Evolutionary conservation across 2,329 filamentous ascomycete genomes (phyloP).

Genomic region (Kalaharituber pfeilii): DNA sequence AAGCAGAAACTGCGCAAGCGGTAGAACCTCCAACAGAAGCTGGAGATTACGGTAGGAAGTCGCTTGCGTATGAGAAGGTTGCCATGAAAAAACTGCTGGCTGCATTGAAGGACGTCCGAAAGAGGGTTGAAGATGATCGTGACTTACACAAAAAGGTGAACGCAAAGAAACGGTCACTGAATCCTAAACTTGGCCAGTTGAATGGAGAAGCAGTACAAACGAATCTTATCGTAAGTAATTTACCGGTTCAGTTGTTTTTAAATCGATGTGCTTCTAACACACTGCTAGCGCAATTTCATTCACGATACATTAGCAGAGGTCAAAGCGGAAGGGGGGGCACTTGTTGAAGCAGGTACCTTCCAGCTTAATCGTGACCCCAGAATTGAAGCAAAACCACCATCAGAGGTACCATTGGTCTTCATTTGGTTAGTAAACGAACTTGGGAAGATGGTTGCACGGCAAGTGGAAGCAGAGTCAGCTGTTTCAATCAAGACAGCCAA

Average conservation of each 20-base stretch:
- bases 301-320: constrained; percentile 10
- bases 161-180: constrained; percentile 13
- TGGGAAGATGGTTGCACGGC: constrained; percentile 16
- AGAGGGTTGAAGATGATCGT: constrained; percentile 6
- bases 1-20: constrained; percentile 4
- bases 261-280: constrained; percentile 1
- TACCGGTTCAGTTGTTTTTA: not conserved
- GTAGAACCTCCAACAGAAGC: constrained; percentile 14
- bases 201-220: constrained; percentile 17
- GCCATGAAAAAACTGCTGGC: constrained; percentile 13
- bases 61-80: constrained; percentile 5
- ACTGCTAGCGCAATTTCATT: constrained; percentile 15
- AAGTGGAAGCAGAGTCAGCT: constrained; percentile 36
- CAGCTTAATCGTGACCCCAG: constrained; percentile 9
- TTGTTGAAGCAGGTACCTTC: constrained; percentile 10
- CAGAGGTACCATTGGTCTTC: constrained; percentile 14
- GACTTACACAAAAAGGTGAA: constrained; percentile 13
- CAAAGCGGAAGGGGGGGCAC: constrained; percentile 8
- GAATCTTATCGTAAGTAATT: constrained; percentile 12
- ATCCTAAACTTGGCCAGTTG: constrained; percentile 18
- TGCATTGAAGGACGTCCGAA: constrained; percentile 14
- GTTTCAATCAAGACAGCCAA: constrained; percentile 51
- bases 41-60: constrained; percentile 11
- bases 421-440: constrained; percentile 18
- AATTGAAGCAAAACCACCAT: not conserved